Conservation (phyloP, 768 basidiomycete species). For the Kwoniella heveanensis region DNA sequence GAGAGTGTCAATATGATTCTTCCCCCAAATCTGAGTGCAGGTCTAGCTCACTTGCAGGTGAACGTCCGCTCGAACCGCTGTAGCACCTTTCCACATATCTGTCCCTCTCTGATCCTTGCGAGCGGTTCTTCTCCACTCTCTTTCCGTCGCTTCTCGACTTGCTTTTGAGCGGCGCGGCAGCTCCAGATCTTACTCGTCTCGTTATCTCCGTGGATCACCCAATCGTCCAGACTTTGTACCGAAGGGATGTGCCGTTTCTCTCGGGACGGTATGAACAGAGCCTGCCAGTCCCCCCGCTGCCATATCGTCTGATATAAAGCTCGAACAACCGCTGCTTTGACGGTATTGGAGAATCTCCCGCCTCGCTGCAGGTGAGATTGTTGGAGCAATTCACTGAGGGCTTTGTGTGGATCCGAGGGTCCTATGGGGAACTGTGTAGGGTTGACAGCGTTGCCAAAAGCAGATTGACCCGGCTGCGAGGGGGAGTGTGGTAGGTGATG, state of each 20-base stretch:
- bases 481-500: too few species aligned
- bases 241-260: constrained; percentile 7
- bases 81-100: constrained; percentile 45
- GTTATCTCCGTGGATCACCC: constrained; percentile 8
- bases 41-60: constrained; percentile 50
- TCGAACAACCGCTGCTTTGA: constrained; percentile 16
- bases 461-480: too few species aligned
- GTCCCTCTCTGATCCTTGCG: constrained; percentile 25
- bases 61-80: constrained; percentile 47
- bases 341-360: constrained; percentile 11
- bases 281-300: constrained; percentile 22
- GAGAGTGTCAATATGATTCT: too few species aligned
- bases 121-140: constrained; percentile 14
- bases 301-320: constrained; percentile 23
- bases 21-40: too few species aligned
- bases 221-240: constrained; percentile 5
- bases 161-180: constrained; percentile 16
- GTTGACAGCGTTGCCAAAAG: neutral
- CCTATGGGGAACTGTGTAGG: neutral
- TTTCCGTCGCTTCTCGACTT: constrained; percentile 9
- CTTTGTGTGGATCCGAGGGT: constrained; percentile 12
- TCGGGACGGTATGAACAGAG: constrained; percentile 11
- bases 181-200: constrained; percentile 17
- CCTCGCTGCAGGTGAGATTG: constrained; percentile 7
- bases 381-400: constrained; percentile 10